Percentiles rank a stretch among this genome's conserved stretches.
These are phyloP conservation scores for Brassica balearica DNA, from an alignment of 441 rosid species.

Conservation along the genomic window DNA sequence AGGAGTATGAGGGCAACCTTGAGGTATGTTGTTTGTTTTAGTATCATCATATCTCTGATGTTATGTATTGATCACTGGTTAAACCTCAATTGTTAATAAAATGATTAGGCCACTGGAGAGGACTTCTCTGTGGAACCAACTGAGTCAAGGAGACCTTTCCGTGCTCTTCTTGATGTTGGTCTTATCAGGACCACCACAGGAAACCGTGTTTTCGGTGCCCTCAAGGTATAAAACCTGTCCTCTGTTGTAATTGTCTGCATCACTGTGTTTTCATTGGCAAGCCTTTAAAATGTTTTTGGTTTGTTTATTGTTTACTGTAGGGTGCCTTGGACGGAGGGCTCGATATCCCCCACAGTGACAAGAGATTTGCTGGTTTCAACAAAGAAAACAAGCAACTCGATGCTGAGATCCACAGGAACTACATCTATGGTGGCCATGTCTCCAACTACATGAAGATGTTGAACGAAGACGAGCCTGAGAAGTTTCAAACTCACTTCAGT, in stretches of 20 bases:
- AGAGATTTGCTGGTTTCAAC: conserved; percentile 87
- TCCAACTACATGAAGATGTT: conserved; percentile 68
- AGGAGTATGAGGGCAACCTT: conserved; percentile 72
- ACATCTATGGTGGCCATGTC: conserved; percentile 86
- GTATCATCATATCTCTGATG: not conserved
- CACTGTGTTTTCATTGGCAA: not conserved
- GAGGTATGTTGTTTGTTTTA: conserved; percentile 52
- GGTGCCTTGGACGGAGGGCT: conserved; percentile 94
- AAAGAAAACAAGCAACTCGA: conserved; percentile 83
- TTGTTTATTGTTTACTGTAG: conserved; percentile 28
- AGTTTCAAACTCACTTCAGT: conserved; percentile 80
- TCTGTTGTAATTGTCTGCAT: not conserved
- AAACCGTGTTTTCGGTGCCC: conserved; percentile 78
- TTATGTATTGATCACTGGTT: no score
- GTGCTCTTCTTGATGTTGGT: conserved; percentile 96
- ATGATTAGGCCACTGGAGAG: conserved; percentile 77
- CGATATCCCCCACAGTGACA: conserved; percentile 95
- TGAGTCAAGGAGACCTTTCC: conserved; percentile 89
- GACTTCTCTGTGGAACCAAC: conserved; percentile 87
- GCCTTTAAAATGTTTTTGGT: not conserved
- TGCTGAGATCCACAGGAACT: conserved; percentile 79
- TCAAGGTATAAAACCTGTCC: conserved; percentile 58
- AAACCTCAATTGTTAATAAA: not conserved
- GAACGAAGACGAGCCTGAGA: conserved; percentile 94
- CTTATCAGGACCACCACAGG: conserved; percentile 85